Conservation (phyloP, 2,329 filamentous ascomycete genomes). For the Leptosphaerulina australis region DNA sequence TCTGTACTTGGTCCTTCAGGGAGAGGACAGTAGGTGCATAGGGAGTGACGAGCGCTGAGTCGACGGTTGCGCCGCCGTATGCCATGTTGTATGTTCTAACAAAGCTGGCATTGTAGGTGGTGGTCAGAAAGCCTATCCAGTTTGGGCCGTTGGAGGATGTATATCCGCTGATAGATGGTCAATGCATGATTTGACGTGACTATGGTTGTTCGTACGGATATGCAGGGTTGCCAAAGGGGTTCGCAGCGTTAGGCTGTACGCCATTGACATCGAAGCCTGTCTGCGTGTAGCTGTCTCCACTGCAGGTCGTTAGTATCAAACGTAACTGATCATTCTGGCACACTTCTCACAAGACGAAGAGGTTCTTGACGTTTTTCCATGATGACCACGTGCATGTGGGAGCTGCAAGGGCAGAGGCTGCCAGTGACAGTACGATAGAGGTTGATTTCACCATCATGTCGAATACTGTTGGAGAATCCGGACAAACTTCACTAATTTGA, state of each 20-base stretch:
- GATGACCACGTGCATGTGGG: conserved; percentile 38
- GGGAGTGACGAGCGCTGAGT: conserved; percentile 54
- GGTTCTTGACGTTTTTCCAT: conserved; percentile 42
- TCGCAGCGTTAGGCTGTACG: conserved; percentile 58
- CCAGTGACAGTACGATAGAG: conserved; percentile 30
- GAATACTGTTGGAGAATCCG: background rate
- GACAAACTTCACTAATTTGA: background rate
- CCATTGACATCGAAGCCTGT: conserved; percentile 63
- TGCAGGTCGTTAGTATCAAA: conserved; percentile 29
- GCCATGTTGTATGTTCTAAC: conserved; percentile 60
- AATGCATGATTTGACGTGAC: background rate
- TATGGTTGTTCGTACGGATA: conserved; percentile 49
- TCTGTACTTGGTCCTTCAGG: conserved; percentile 58
- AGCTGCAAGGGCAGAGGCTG: conserved; percentile 28
- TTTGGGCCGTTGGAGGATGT: conserved; percentile 57
- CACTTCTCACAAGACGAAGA: conserved; percentile 41
- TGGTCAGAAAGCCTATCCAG: conserved; percentile 58
- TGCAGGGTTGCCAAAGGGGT: conserved; percentile 67
- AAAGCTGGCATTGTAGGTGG: conserved; percentile 48
- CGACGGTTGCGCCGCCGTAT: conserved; percentile 54
- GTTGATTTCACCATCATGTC: conserved; percentile 32
- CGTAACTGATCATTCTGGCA: too few species aligned
- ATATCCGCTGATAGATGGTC: conserved; percentile 32
- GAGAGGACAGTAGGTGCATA: conserved; percentile 57
- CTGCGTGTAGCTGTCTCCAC: conserved; percentile 65